Evolutionary conservation across 371 early-diverging fungal genomes (phyloP).

Genomic region (Encephalitozoon hellem): DNA sequence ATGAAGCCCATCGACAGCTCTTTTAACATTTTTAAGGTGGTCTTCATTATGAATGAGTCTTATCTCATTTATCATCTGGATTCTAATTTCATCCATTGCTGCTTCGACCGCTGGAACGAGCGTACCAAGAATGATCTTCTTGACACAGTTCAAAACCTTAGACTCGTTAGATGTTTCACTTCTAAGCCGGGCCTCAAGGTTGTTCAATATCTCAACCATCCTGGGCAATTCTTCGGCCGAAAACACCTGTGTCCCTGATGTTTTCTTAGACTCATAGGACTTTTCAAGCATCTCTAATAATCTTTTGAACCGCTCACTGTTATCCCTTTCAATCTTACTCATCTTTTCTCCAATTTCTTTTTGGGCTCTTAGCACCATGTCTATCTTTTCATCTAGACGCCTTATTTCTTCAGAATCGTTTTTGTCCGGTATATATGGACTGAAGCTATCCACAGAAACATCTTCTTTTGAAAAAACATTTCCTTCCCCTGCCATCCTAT

Average conservation of each 20-base stretch:
- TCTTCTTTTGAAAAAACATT: not conserved
- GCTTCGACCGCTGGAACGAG: constrained; percentile 54
- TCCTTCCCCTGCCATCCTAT: not conserved
- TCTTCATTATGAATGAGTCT: constrained; percentile 30
- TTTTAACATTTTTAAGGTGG: constrained; percentile 29
- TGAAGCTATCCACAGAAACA: not conserved
- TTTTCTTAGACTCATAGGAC: not conserved
- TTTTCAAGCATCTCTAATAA: not conserved
- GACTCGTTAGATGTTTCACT: not conserved
- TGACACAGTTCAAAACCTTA: constrained; percentile 27
- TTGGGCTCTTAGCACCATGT: not conserved
- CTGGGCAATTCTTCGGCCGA: not conserved
- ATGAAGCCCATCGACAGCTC: constrained; percentile 20
- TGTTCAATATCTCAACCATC: not conserved
- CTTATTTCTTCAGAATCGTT: not conserved
- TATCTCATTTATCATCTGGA: constrained; percentile 53
- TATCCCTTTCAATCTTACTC: not conserved
- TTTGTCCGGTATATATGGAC: not conserved
- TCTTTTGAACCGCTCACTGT: not conserved
- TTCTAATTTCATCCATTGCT: constrained; percentile 54
- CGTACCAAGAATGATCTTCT: constrained; percentile 34
- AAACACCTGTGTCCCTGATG: not conserved
- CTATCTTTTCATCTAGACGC: not conserved
- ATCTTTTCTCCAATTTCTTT: constrained; percentile 12
- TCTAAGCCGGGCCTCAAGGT: not conserved